Evolutionary conservation across 208 protist species (phyloP), one percentile per base, ranked within the genome.

Genomic region (Leishmania turanica): DNA sequence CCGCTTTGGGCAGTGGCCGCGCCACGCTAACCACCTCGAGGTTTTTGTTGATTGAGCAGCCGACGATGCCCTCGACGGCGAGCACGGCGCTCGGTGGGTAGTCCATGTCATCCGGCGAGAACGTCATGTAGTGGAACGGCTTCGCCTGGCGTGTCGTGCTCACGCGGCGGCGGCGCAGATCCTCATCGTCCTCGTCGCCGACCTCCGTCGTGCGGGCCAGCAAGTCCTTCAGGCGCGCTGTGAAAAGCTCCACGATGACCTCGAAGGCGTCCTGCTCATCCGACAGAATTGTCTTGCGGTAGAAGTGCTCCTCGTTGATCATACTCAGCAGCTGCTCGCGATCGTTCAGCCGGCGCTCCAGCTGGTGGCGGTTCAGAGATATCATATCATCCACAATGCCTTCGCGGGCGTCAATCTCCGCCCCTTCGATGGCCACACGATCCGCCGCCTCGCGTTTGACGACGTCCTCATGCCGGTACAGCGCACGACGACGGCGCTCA

Each of bases 91-190:
- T 97, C 5, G 92, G 91, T 7, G 85, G 80, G 88, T 93, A 93
- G 79, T 97, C 91, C 93, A 97, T 97, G 86, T 97, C 93, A 64
- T 95, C 92, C 8, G 90, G 89, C 9, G 78, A 71, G 84, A 97
- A 97, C 78, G 93, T 95, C 90, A 97, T 94, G 88, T 97, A 97
- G 86, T 97, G 93, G 80, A 97, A 97, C 5, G 85, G 77, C 83
- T 97, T 97, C 31, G 91, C 88, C 68, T 86, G 77, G 2, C 93
- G 91, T 77, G 80, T 84, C 24, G 85, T 88, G 76, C 83, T 86
- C 31, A 87, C 60, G 60, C 86, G 82, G 68, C 90, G 89, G 40
- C 90, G 90, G 58, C 91, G 92, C 60, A 78, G 64, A 27, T 87
- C 82, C 34, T 85, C 78, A 8, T 85, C 84, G 37, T 92, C 88